Base-by-base conservation (phyloP, 2,329 filamentous ascomycete species). In the Cordyceps sp. region DNA sequence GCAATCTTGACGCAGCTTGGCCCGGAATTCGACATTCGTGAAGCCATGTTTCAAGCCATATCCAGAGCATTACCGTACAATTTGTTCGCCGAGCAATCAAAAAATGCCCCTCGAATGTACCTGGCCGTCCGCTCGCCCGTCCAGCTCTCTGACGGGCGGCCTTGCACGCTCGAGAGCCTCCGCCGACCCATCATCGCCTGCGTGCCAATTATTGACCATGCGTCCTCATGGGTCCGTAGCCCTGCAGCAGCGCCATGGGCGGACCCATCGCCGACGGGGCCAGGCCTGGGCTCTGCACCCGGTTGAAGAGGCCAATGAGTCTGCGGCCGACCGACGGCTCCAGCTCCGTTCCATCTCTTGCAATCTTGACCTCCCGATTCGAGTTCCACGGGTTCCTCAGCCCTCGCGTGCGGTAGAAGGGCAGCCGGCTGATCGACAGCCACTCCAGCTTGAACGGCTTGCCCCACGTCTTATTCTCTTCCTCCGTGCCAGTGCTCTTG, bases 301-400 rank as follows among this genome's bases (percentile, higher is more conserved):
- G 59, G 43, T 82, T 78, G 53, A 96, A 94, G 45, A 94, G 67
- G 28, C 75, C 73, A 39, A 92, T 64, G 33, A 96, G 59, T 44
- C 73, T 73, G 44, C 73, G 72, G 5, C 86, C 88, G 27, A 93
- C 70, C 20, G 64, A 70, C 19, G 86, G 81, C 53, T 96, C 88
- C 33, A 96, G 61, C 52, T 96, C 88, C 0, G 88, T 96, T 2
- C 88, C 88, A 45, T 96, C 88, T 45, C 88, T 69, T 17, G 88
- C 88, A 48, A 96, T 93, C 55, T 96, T 96, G 39, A 96, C 82
- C 49, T 96, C 88, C 32, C 88, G 66, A 47, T 94, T 93, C 5
- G 83, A 80, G 52, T 96, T 96, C 83, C 85, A 93, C 0, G 84
- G 80, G 49, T 96, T 96, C 22, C 86, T 71, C 34, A 96, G 57